These are phyloP conservation scores for Penicillium chermesinum DNA, from an alignment of 495 filamentous ascomycete species.

Conservation along the genomic window DNA sequence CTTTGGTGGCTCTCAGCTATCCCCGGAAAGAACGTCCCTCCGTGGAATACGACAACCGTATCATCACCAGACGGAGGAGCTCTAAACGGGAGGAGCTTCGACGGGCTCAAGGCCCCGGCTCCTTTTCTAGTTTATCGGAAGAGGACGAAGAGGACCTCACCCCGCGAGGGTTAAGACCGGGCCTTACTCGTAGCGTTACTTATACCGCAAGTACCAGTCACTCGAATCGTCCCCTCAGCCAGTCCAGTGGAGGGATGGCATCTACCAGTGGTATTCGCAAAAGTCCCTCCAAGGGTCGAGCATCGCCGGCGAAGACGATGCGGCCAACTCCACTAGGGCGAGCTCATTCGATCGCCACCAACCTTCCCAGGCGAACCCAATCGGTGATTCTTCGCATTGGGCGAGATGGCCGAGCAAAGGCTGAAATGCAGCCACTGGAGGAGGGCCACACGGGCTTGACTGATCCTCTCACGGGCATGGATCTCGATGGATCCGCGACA, in stretches of 20 bases:
- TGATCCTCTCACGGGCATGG: constrained; percentile 39
- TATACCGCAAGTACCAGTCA: constrained; percentile 30
- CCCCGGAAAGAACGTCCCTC: constrained; percentile 27
- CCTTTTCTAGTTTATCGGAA: constrained; percentile 24
- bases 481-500: constrained; percentile 43
- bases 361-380: constrained; percentile 32
- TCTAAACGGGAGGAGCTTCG: constrained; percentile 50
- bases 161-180: constrained; percentile 44
- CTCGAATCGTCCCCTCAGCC: constrained; percentile 25
- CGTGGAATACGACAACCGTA: constrained; percentile 47
- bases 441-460: constrained; percentile 39
- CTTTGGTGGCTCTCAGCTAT: constrained; percentile 40
- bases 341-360: constrained; percentile 27
- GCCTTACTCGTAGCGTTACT: constrained; percentile 56
- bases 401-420: constrained; percentile 62
- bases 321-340: constrained; percentile 28
- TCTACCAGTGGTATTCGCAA: constrained; percentile 40
- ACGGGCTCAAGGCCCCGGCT: constrained; percentile 20
- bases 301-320: constrained; percentile 35
- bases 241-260: constrained; percentile 27
- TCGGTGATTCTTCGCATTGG: constrained; percentile 67
- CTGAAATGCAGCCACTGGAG: constrained; percentile 59
- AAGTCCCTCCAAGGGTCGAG: constrained; percentile 41
- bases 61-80: constrained; percentile 54
- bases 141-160: constrained; percentile 42